phyloP scores from a whole-genome alignment of 2,329 filamentous ascomycete genomes.

The Neoscytalidium dimidiatum region DNA sequence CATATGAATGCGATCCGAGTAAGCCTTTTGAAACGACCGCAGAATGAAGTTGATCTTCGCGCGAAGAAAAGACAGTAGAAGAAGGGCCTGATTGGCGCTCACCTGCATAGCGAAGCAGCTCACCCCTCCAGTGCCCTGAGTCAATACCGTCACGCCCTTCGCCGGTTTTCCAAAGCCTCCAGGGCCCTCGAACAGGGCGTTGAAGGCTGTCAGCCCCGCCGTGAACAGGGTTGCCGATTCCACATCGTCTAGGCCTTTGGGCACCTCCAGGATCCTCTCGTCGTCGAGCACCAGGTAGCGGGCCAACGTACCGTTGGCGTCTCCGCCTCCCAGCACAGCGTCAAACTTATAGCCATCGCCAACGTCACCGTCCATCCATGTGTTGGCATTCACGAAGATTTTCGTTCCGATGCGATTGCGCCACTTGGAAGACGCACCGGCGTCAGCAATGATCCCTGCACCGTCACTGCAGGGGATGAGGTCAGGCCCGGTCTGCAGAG shows the following conservation, averaged over 20 bases:
- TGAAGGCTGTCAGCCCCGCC: slow-evolving; percentile 53
- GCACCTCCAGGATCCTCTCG: slow-evolving; percentile 42
- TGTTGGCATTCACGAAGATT: slow-evolving; percentile 21
- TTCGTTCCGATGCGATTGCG: slow-evolving; percentile 14
- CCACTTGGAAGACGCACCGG: slow-evolving; percentile 18
- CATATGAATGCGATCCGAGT: no score
- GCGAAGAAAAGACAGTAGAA: neutral
- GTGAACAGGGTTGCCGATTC: slow-evolving; percentile 45
- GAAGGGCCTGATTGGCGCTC: no score
- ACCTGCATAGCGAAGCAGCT: slow-evolving; percentile 21
- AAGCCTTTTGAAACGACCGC: no score
- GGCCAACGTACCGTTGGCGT: slow-evolving; percentile 42
- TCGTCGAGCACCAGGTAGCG: slow-evolving; percentile 47
- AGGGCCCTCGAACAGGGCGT: slow-evolving; percentile 42
- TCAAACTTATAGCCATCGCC: slow-evolving; percentile 11
- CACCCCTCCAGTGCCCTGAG: slow-evolving; percentile 33
- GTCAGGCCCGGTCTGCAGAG: neutral
- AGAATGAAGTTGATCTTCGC: slow-evolving; percentile 31
- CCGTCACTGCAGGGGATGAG: slow-evolving; percentile 27
- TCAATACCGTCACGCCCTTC: slow-evolving; percentile 32
- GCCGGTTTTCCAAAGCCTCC: slow-evolving; percentile 37
- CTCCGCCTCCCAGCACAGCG: slow-evolving; percentile 28
- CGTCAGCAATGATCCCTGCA: slow-evolving; percentile 24
- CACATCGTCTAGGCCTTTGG: slow-evolving; percentile 35
- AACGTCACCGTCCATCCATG: slow-evolving; percentile 24